Base-by-base conservation (phyloP, 1,284 basidiomycete genomes). In the Apiotrichum porosum region DNA sequence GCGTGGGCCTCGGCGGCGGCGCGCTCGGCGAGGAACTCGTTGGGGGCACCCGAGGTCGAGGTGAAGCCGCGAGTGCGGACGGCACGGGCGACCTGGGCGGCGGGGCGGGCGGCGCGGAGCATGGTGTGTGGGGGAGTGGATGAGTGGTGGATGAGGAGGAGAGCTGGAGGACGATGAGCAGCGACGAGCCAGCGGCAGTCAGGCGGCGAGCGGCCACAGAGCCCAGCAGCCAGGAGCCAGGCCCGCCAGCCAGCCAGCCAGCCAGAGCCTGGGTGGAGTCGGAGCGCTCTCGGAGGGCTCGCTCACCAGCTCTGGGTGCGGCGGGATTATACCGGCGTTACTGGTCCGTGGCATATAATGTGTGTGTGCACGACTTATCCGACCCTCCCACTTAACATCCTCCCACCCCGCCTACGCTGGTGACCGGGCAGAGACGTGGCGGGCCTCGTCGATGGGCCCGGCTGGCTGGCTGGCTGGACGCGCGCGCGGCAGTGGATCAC, bases 1-100 rank as follows among this genome's bases (percentile, higher is more conserved):
- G 69, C 65, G 61, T 71, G 69, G 21, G 53, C 62, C 52, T 59
- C 58, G 47, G 65, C 62, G 35, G 63, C 65, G 30, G 52, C 42
- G 46, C 68, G 54, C 48, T 65, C 52, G 37, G 62, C 55, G 37
- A 64, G 36, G 43, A 69, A 71, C 38, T 67, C 64, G 56, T 64
- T 68, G 42, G 61, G 60, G 14, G 59, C 43, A 31, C 33, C 24
- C 15, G 44, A 48, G 31, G 44, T 41, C 38, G 44, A 41, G 36
- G 33, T n/a, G 56, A 40, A 52, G n/a, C n/a, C n/a, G n/a, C n/a
- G n/a, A 38, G 49, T 47, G 50, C 61, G 48, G 52, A 50, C 56
- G 38, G 42, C 23, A 44, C 62, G 50, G 52, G 53, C 45, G 41
- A 42, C 40, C 38, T 51, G 43, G 33, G 49, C 44, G 45, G 51